phyloP scores from a whole-genome alignment of 805 yeast species.

The Wickerhamiella domercqiae region DNA sequence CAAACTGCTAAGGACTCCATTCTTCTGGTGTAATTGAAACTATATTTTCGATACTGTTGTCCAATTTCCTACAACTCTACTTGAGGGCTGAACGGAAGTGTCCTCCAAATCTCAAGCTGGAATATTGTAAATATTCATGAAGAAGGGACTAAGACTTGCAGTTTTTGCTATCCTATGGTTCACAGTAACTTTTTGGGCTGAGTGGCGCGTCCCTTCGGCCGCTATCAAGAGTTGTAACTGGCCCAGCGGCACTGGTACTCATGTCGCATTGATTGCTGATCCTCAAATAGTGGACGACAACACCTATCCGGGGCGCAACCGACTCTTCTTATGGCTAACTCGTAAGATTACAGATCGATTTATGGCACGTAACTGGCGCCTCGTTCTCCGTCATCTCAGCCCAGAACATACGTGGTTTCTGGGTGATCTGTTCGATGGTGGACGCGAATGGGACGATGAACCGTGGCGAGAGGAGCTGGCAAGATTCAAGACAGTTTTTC shows the following conservation, averaged over 20 bases:
- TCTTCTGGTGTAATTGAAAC: too few relatives aligned
- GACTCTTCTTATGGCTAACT: constrained; percentile 37
- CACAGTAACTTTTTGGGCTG: constrained; percentile 35
- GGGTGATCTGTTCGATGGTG: constrained; percentile 93
- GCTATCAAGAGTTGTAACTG: constrained; percentile 41
- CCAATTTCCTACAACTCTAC: too few relatives aligned
- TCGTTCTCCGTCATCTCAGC: constrained; percentile 38
- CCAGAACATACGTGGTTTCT: constrained; percentile 69
- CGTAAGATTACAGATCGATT: constrained; percentile 58
- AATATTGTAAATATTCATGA: too few relatives aligned
- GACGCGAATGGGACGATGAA: constrained; percentile 65
- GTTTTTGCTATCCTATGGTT: constrained; percentile 23
- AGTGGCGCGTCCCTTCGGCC: constrained; percentile 33
- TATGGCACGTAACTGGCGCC: constrained; percentile 57
- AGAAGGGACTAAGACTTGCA: neutral
- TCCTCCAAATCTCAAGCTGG: too few relatives aligned
- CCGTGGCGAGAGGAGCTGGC: constrained; percentile 54
- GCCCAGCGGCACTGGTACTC: constrained; percentile 23
- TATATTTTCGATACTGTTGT: too few relatives aligned
- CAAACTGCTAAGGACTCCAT: too few relatives aligned
- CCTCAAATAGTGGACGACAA: constrained; percentile 86
- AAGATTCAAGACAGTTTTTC: constrained; percentile 53
- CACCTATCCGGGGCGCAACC: constrained; percentile 65
- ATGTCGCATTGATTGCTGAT: constrained; percentile 61
- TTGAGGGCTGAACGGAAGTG: too few relatives aligned